Conservation (phyloP, 441 rosid species). For the Gossypium schwendimanii region DNA sequence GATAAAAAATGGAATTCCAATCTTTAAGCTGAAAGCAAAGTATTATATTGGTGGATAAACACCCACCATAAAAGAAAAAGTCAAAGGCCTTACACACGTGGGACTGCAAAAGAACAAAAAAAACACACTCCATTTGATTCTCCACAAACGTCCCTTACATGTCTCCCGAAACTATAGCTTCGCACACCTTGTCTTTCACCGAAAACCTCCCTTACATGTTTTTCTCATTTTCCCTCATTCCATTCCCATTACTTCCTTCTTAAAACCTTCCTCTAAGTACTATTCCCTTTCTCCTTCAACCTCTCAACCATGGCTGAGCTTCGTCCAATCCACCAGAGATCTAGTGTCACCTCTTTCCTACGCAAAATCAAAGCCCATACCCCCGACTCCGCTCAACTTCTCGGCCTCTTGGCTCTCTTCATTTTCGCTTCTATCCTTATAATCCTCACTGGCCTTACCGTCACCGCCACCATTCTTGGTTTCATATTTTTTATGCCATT, state of each 20-base stretch:
- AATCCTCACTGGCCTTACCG: conserved; percentile 53
- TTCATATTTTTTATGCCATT: conserved; percentile 53
- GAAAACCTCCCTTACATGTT: no score
- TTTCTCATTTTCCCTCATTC: no score
- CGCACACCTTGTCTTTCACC: not conserved
- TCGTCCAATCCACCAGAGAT: conserved; percentile 28
- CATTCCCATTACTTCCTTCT: no score
- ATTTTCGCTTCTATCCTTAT: conserved; percentile 59
- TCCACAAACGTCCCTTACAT: conserved; percentile 6
- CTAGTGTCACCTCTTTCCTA: conserved; percentile 24
- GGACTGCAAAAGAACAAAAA: not conserved
- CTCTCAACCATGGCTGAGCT: conserved; percentile 49
- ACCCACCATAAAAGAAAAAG: not conserved
- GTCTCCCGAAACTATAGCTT: not conserved
- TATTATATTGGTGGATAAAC: not conserved
- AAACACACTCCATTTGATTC: not conserved
- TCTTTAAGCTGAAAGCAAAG: not conserved
- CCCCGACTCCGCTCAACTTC: conserved; percentile 45
- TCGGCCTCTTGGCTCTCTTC: conserved; percentile 26
- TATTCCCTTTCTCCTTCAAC: not conserved
- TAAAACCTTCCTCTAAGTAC: no score
- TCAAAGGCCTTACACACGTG: not conserved
- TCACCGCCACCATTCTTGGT: conserved; percentile 36
- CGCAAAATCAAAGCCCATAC: conserved; percentile 40
- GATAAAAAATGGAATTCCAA: not conserved